Evolutionary conservation across 345 rosid species (phyloP).

Genomic region (Brassica juncea): DNA sequence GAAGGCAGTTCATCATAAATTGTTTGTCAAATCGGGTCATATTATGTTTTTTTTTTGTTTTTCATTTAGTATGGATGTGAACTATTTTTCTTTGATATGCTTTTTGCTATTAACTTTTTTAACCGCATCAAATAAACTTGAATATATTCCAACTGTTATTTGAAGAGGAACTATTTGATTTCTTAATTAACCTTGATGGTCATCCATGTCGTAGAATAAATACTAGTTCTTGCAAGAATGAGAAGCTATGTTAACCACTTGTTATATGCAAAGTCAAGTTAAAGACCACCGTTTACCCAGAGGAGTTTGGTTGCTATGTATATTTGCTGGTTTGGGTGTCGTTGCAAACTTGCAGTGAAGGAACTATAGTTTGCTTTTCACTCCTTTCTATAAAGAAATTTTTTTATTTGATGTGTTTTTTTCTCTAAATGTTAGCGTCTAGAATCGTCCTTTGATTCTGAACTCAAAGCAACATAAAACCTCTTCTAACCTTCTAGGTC

Average conservation of each 20-base stretch:
- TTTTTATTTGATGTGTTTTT: not conserved
- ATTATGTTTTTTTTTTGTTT: not conserved
- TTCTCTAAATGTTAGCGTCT: not conserved
- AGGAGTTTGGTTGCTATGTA: no score
- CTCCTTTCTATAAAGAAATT: not conserved
- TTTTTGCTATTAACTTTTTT: not conserved
- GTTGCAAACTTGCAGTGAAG: not conserved
- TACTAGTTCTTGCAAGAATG: not conserved
- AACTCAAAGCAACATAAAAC: not conserved
- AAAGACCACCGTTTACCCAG: no score
- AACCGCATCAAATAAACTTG: not conserved
- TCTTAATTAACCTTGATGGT: not conserved
- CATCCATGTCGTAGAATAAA: not conserved
- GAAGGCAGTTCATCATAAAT: constrained; percentile 40
- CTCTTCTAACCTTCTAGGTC: not conserved
- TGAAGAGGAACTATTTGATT: not conserved
- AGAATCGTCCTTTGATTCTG: not conserved
- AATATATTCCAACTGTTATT: not conserved
- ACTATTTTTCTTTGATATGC: constrained; percentile 2
- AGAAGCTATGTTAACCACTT: not conserved
- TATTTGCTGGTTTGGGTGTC: not conserved
- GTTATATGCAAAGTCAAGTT: not conserved
- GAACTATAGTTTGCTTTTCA: not conserved
- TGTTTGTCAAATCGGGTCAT: not conserved
- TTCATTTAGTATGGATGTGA: not conserved